Base-by-base conservation (phyloP, 176 grass and related monocot species). In the Musa troglodytarum region DNA sequence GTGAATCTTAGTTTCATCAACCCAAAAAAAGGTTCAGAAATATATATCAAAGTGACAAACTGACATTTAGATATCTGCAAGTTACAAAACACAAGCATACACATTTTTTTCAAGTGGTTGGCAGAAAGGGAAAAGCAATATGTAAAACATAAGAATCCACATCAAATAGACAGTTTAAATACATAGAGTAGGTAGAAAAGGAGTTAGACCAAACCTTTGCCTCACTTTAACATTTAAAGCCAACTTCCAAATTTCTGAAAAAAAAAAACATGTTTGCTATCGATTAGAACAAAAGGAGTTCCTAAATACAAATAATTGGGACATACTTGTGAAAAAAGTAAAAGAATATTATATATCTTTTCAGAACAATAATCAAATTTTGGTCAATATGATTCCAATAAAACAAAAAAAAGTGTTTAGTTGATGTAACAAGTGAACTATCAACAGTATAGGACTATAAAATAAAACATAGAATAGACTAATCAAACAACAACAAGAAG, bases 201-300 rank as follows among this genome's bases (percentile, higher is more conserved):
- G 53, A 68, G 61, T 11, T 71, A 73, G 26, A 73, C 49, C 78
- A 77, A 89, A 98, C 94, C 94, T 91, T 93, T 98, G 94, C 62
- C 94, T 98, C 73, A 93, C 90, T 87, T 98, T 98, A 50, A 98
- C 90, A 72, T 93, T 78, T 65, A 89, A 86, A 17, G 90, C 94
- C 75, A 98, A 85, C 80, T 79, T 84, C 90, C 88, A 93, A 54
- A 98, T 98, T 86, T 98, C 94, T 98, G 90, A 83, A 93, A 89
- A 72, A 69, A 69, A 65, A 77, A 11, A 52, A 78, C 63, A 76
- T n/a, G 50, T 77, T 82, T 20, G 22, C 63, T 23, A 59, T 80
- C 57, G 75, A 26, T 68, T 52, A 50, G 73, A 56, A 34, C 25
- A 26, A 71, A 70, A 19, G 50, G 64, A 66, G 43, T 52, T 23